phyloP scores from a whole-genome alignment of 352 stramenopile genomes.

The Saprolegnia diclina region DNA sequence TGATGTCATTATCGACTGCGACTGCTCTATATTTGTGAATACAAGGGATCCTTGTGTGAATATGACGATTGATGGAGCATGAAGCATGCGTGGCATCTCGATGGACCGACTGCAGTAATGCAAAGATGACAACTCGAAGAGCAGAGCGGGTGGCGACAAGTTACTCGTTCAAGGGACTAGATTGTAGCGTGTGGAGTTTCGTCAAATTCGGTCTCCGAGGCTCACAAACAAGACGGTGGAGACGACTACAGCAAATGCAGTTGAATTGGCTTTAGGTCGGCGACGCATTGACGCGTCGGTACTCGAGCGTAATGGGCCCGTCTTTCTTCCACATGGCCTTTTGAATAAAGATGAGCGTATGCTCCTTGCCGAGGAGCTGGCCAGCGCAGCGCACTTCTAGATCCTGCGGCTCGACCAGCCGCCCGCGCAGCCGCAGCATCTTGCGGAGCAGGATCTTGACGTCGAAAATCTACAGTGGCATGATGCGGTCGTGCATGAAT shows the following conservation, averaged over 20 bases:
- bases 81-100: no score
- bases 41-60: no score
- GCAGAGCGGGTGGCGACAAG: no score
- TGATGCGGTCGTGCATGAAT: not conserved
- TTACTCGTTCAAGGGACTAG: no score
- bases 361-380: slow-evolving; percentile 22
- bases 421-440: not conserved
- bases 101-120: not conserved
- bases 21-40: no score
- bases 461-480: slow-evolving; percentile 16
- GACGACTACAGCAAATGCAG: no score
- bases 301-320: slow-evolving; percentile 14
- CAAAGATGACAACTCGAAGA: not conserved
- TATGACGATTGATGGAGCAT: no score
- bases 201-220: no score
- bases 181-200: no score
- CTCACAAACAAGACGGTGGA: no score
- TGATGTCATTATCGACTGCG: no score
- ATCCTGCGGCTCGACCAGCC: slow-evolving; percentile 3
- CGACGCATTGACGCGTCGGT: slow-evolving; percentile 1
- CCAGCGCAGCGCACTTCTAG: slow-evolving; percentile 17
- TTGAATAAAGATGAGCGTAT: slow-evolving; percentile 27
- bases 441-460: slow-evolving; percentile 18
- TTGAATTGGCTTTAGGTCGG: no score
- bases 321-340: slow-evolving; percentile 15